Percentiles rank a stretch among this genome's conserved stretches.
These are phyloP conservation scores for Xylaria sp. DNA, from an alignment of 2,329 filamentous ascomycete species.

Conservation along the genomic window DNA sequence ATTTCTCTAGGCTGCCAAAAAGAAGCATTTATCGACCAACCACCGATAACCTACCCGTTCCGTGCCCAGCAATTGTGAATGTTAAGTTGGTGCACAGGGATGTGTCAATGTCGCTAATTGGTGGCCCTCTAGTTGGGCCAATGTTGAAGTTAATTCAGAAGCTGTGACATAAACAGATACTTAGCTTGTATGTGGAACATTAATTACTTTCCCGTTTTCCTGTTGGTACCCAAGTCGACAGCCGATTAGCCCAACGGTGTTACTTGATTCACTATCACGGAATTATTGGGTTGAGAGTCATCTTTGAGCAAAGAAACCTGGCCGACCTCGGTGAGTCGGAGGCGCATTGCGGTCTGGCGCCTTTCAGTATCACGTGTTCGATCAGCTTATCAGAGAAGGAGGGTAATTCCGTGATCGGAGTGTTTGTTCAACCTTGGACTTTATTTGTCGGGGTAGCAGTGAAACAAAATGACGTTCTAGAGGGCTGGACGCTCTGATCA, in stretches of 20 bases:
- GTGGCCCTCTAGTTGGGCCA: too few relatives aligned
- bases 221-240: too few relatives aligned
- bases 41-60: background rate
- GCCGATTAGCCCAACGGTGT: too few relatives aligned
- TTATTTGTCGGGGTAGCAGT: background rate
- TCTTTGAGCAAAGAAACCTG: background rate
- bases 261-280: background rate
- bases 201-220: too few relatives aligned
- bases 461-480: constrained; percentile 1
- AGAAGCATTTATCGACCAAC: background rate
- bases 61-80: too few relatives aligned
- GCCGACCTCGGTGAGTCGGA: background rate
- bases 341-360: background rate
- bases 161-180: too few relatives aligned
- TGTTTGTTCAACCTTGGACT: background rate
- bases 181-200: too few relatives aligned
- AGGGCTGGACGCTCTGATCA: background rate
- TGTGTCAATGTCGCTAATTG: too few relatives aligned
- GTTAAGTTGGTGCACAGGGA: too few relatives aligned
- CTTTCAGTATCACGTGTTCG: background rate
- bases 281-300: background rate
- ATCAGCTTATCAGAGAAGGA: background rate
- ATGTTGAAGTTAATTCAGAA: too few relatives aligned
- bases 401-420: background rate
- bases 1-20: background rate